Evolutionary conservation across 2,329 filamentous ascomycete genomes (phyloP).

Genomic region (Clonostachys byssicola): DNA sequence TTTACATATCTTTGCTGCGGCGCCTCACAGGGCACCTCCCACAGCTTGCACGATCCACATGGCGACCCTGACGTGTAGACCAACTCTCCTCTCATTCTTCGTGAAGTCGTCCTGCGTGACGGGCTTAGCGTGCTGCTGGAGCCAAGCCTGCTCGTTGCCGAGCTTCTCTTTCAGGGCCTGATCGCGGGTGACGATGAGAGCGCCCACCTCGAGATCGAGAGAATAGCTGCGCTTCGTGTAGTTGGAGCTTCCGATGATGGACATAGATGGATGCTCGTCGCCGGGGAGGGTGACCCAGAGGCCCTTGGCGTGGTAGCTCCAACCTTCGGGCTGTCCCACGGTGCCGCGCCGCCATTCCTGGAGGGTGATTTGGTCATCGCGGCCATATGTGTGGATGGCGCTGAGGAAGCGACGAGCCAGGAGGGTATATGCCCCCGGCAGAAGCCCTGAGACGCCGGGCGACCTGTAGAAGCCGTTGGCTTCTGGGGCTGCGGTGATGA

Average conservation of each 20-base stretch:
- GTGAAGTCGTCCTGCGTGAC: conserved; percentile 77
- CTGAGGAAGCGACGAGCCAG: conserved; percentile 79
- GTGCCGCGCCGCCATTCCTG: conserved; percentile 87
- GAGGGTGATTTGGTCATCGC: conserved; percentile 59
- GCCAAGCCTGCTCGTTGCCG: conserved; percentile 74
- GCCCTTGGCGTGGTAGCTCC: conserved; percentile 98
- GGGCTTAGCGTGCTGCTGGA: conserved; percentile 68
- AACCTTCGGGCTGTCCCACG: conserved; percentile 76
- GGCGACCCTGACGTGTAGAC: conserved; percentile 77
- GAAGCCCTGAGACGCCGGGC: conserved; percentile 80
- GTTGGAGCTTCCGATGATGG: conserved; percentile 86
- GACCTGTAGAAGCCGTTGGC: conserved; percentile 95
- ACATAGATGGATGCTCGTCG: conserved; percentile 67
- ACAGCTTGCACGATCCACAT: conserved; percentile 92
- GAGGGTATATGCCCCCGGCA: conserved; percentile 89
- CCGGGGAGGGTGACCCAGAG: conserved; percentile 79
- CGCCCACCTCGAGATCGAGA: conserved; percentile 86
- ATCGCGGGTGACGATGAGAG: conserved; percentile 78
- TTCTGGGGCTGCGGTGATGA: conserved; percentile 88
- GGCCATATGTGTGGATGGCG: conserved; percentile 38
- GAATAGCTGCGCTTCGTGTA: conserved; percentile 94
- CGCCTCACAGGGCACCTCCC: conserved; percentile 73
- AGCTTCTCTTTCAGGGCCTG: conserved; percentile 65
- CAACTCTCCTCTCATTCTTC: conserved; percentile 76
- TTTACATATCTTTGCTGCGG: not conserved